These are phyloP conservation scores for Marvania coccoides DNA, from an alignment of 139 green algal species.

Conservation along the genomic window DNA sequence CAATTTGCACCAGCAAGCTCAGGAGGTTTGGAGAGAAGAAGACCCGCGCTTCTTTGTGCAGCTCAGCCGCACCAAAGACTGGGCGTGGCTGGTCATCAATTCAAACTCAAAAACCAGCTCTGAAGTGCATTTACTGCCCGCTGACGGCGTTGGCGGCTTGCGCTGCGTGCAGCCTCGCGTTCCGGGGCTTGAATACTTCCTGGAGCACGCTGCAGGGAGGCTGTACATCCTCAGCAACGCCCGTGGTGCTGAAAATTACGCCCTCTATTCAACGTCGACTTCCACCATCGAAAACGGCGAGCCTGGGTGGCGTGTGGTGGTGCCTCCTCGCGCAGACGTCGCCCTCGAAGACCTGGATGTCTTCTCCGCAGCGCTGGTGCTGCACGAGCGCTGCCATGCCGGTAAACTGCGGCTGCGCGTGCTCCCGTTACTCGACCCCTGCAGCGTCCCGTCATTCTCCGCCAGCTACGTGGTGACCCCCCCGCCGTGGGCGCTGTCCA, in stretches of 20 bases:
- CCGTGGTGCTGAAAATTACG: constrained; percentile 7
- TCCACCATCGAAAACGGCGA: too few species aligned
- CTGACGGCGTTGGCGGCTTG: not conserved
- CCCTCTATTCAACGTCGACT: constrained; percentile 9
- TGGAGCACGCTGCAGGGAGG: constrained; percentile 43
- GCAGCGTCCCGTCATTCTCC: too few species aligned
- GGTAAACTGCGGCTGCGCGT: too few species aligned
- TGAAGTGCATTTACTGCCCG: constrained; percentile 52
- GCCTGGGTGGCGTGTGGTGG: constrained; percentile 31
- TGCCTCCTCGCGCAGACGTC: constrained; percentile 1
- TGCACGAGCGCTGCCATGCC: constrained; percentile 33
- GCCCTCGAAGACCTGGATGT: constrained; percentile 59
- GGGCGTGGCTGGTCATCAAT: constrained; percentile 41
- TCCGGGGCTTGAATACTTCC: constrained; percentile 65
- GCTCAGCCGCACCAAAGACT: constrained; percentile 59
- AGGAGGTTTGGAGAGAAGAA: constrained; percentile 34
- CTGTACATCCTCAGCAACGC: constrained; percentile 27
- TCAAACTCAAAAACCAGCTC: constrained; percentile 50
- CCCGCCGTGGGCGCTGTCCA: constrained; percentile 29
- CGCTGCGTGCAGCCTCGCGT: constrained; percentile 29
- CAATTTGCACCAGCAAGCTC: constrained; percentile 1
- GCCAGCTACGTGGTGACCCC: constrained; percentile 42
- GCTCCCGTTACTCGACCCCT: too few species aligned
- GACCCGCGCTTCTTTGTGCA: constrained; percentile 42
- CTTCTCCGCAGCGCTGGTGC: constrained; percentile 22